Evolutionary conservation across 257 asterid species (phyloP).

Genomic region (Capsicum chinense): DNA sequence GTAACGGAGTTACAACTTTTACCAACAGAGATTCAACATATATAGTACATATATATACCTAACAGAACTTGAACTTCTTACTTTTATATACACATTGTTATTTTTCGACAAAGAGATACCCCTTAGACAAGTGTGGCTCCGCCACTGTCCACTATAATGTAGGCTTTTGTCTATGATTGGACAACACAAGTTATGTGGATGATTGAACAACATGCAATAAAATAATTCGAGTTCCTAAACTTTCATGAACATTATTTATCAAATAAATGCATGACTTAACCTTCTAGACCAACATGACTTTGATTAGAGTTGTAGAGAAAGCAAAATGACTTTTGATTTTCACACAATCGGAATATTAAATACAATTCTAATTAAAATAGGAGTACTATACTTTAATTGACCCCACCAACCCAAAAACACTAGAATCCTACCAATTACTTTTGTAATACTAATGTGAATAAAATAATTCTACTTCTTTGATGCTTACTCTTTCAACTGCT

Average conservation of each 20-base stretch:
- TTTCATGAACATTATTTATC: background rate
- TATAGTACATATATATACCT: no score
- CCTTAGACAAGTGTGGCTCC: background rate
- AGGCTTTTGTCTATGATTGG: background rate
- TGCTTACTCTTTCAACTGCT: constrained; percentile 22
- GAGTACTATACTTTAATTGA: background rate
- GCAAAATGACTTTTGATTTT: background rate
- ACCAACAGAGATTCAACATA: background rate
- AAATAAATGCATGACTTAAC: background rate
- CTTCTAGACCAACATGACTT: background rate
- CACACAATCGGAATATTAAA: background rate
- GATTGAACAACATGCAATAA: background rate
- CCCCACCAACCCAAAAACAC: background rate
- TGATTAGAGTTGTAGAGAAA: background rate
- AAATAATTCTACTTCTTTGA: background rate
- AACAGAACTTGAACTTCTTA: background rate
- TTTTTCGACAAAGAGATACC: background rate
- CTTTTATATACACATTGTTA: background rate
- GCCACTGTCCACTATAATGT: background rate
- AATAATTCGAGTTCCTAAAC: background rate
- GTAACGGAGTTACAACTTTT: background rate
- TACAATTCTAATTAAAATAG: background rate
- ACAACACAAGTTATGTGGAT: background rate
- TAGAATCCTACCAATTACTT: background rate
- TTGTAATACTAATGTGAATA: background rate